phyloP scores from a whole-genome alignment of 192 early-diverging fungal genomes.

The Backusella circina region DNA sequence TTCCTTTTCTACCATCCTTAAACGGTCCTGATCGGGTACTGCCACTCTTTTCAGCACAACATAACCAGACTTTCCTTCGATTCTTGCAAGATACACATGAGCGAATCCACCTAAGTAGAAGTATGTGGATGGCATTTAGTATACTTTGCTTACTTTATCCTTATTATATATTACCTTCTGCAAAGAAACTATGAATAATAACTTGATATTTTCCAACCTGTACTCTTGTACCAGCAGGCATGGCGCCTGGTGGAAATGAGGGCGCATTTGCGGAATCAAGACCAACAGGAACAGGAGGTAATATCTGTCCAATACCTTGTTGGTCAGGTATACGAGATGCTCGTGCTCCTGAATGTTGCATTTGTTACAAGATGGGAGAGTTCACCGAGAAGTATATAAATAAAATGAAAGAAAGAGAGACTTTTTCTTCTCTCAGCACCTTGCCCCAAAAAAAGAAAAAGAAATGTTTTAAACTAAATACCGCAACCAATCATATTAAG shows the following conservation, averaged over 20 bases:
- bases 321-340: conserved; percentile 36
- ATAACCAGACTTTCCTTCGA: conserved; percentile 44
- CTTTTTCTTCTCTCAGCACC: neutral
- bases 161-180: conserved; percentile 53
- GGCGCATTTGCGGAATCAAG: conserved; percentile 20
- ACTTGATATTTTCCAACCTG: conserved; percentile 53
- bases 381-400: neutral
- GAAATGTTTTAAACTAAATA: neutral
- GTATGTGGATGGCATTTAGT: neutral
- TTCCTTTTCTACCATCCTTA: conserved; percentile 69
- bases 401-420: neutral
- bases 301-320: conserved; percentile 33
- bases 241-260: conserved; percentile 50
- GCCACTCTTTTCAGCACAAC: conserved; percentile 84
- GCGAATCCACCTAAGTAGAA: conserved; percentile 77
- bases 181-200: conserved; percentile 71
- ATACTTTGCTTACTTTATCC: neutral
- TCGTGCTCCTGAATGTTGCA: conserved; percentile 9
- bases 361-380: neutral
- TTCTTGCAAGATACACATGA: conserved; percentile 80
- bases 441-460: neutral
- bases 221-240: conserved; percentile 61
- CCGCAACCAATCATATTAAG: neutral
- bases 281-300: conserved; percentile 32
- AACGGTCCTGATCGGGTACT: conserved; percentile 61